A percentile compares a stretch with the other conserved stretches of the same genome.
Conservation (phyloP, 2,329 filamentous ascomycete genomes). For the Hypomyces rosellus region DNA sequence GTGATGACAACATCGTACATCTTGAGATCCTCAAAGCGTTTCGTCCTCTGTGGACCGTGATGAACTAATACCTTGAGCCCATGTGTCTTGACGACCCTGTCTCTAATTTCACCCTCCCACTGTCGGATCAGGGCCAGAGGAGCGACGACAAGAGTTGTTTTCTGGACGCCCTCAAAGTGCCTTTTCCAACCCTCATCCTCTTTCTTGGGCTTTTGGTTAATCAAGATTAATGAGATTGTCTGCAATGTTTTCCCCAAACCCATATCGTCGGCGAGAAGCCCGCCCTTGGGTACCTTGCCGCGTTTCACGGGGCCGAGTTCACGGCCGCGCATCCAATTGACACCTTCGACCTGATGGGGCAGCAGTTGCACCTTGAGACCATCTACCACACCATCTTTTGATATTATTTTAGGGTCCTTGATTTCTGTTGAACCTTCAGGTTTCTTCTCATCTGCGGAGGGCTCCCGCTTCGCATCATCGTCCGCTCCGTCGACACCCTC, state of each 20-base stretch:
- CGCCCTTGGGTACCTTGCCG: conserved; percentile 77
- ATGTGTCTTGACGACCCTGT: conserved; percentile 66
- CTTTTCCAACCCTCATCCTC: conserved; percentile 58
- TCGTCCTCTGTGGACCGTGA: conserved; percentile 80
- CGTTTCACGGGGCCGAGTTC: conserved; percentile 82
- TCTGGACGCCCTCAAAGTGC: conserved; percentile 62
- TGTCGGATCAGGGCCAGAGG: conserved; percentile 92
- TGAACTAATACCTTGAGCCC: conserved; percentile 79
- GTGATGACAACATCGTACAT: conserved; percentile 94
- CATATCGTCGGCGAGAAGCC: conserved; percentile 96
- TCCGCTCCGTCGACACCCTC: conserved; percentile 32
- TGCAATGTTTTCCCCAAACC: conserved; percentile 95
- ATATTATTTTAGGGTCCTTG: conserved; percentile 22
- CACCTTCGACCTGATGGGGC: conserved; percentile 89
- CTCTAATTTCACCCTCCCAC: conserved; percentile 90
- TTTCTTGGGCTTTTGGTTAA: conserved; percentile 63
- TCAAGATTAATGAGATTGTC: conserved; percentile 80
- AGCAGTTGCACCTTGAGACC: conserved; percentile 83
- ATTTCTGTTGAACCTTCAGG: conserved; percentile 13
- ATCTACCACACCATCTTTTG: conserved; percentile 53
- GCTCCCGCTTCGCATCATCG: conserved; percentile 4
- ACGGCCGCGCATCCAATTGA: conserved; percentile 91
- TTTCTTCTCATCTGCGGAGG: conserved; percentile 13
- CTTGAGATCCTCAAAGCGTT: conserved; percentile 67
- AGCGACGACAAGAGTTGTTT: conserved; percentile 83